These are phyloP conservation scores for Prunus persica DNA, from an alignment of 306 rosid genomes.

Conservation along the genomic window DNA sequence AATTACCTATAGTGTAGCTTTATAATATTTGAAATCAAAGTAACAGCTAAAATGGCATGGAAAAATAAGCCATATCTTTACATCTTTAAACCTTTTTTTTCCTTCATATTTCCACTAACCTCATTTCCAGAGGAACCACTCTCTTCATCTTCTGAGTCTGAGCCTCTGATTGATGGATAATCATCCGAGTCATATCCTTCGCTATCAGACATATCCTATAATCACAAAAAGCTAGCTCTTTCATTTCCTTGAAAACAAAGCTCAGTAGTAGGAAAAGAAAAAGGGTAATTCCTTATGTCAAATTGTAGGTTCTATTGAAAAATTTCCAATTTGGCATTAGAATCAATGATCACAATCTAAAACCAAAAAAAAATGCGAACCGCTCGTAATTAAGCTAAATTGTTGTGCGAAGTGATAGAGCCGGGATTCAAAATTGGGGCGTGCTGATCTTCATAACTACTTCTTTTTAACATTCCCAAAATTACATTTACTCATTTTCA, in stretches of 20 bases:
- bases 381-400: too few relatives aligned
- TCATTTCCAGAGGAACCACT: conserved; percentile 33
- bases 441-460: too few relatives aligned
- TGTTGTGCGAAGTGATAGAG: too few relatives aligned
- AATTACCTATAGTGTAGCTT: neutral
- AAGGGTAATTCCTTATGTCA: neutral
- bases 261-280: neutral
- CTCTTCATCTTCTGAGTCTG: conserved; percentile 34
- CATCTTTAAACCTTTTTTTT: neutral
- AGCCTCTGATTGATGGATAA: conserved; percentile 29
- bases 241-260: neutral
- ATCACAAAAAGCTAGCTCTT: neutral
- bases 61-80: neutral
- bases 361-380: too few relatives aligned
- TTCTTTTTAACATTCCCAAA: too few relatives aligned
- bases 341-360: neutral
- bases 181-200: conserved; percentile 16
- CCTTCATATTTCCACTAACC: conserved; percentile 28
- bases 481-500: too few relatives aligned
- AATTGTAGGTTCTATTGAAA: neutral
- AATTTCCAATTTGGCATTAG: neutral
- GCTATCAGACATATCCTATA: conserved; percentile 20
- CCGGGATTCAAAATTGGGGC: too few relatives aligned
- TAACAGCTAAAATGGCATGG: neutral
- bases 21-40: neutral